Conservation (phyloP, 805 yeast species). For the Nakazawaea wyomingensis region DNA sequence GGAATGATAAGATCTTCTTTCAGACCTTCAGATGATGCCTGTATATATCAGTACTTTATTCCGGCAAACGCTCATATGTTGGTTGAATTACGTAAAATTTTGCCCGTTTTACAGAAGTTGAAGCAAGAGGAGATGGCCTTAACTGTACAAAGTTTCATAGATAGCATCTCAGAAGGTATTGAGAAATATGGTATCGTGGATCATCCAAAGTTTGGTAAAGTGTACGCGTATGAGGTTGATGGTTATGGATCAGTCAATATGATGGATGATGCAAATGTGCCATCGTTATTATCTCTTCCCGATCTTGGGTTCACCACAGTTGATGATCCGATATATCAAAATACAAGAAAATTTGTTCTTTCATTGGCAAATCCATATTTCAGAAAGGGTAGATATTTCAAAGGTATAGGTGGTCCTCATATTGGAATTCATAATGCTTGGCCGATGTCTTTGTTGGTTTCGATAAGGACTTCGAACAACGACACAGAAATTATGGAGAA, state of each 20-base stretch:
- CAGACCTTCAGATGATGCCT: slow-evolving; percentile 86
- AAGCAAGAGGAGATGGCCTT: slow-evolving; percentile 17
- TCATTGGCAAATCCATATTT: slow-evolving; percentile 69
- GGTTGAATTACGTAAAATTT: slow-evolving; percentile 48
- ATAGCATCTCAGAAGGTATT: slow-evolving; percentile 48
- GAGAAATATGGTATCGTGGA: slow-evolving; percentile 57
- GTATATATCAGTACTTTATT: slow-evolving; percentile 71
- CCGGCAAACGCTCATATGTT: slow-evolving; percentile 81
- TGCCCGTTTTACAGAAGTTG: slow-evolving; percentile 22
- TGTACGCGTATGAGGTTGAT: slow-evolving; percentile 85
- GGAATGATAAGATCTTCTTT: slow-evolving; percentile 79
- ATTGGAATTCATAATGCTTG: slow-evolving; percentile 77
- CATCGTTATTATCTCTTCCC: slow-evolving; percentile 75
- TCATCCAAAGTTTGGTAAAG: slow-evolving; percentile 68
- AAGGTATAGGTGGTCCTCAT: slow-evolving; percentile 91
- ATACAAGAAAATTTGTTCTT: slow-evolving; percentile 73
- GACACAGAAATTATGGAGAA: slow-evolving; percentile 58
- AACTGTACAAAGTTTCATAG: slow-evolving; percentile 32
- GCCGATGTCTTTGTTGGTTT: slow-evolving; percentile 83
- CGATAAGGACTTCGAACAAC: slow-evolving; percentile 68
- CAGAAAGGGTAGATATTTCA: slow-evolving; percentile 53
- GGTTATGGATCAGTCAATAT: slow-evolving; percentile 70
- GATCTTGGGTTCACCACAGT: slow-evolving; percentile 59
- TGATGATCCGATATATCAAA: slow-evolving; percentile 59
- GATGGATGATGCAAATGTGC: slow-evolving; percentile 92